Base-by-base conservation (phyloP, 108 stramenopile species). In the Mayamaea pseudoterrestris region DNA sequence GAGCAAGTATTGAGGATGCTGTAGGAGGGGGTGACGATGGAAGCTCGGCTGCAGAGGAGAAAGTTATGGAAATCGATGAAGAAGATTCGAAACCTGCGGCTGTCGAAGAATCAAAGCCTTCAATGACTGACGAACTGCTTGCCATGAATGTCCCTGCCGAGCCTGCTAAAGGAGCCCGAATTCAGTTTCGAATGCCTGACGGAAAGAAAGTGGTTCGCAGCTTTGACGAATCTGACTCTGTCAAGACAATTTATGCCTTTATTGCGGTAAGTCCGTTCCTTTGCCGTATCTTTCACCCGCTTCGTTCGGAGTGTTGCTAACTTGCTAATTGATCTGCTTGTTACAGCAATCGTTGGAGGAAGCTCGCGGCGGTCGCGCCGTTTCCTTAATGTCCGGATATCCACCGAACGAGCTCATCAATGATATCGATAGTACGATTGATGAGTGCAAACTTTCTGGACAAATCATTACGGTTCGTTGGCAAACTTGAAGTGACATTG, bases 131-230 rank as follows among this genome's bases (percentile, higher is more conserved):
- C 17, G 61, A 79, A 41, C 63, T 87, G 27, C 16, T 71, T 26
- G 34, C 41, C 14, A 57, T 80, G 63, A 49, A 63, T 11, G 49
- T 82, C 0, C 67, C 66, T 16, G 66, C 62, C 11, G 84, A 87
- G 56, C 78, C 80, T 0, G 48, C 75, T 13, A 49, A 51, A 4
- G 69, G 69, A 11, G 80, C 80, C 29, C 51, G 78, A n/a, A 66
- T 89, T n/a, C 76, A 78, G 53, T 55, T 89, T 39, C 79, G 82
- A 26, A 77, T 83, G 79, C 87, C 87, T 11, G 72, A 83, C 62
- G 87, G 87, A 16, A 79, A 76, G 47, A 74, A 82, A 13, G 46
- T 66, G 11, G 73, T 89, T 18, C 65, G 87, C 27, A 76, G 66
- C 57, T 89, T 89, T 50, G 45, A 57, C n/a, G 37, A 55, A 41